Conservation (phyloP, 257 asterid genomes). For the Solanum phureja region DNA sequence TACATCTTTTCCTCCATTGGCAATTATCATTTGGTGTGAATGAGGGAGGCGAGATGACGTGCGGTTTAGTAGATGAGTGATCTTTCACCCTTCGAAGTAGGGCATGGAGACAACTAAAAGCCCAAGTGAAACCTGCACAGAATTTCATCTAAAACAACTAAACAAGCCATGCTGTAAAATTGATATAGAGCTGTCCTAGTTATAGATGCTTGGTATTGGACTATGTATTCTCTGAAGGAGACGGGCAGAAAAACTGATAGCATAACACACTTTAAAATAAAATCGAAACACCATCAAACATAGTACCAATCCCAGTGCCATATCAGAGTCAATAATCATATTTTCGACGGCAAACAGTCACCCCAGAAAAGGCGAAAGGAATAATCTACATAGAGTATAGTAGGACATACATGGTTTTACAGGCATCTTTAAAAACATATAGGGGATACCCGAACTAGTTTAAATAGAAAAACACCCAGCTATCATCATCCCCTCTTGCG, state of each 20-base stretch:
- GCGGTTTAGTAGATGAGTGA: too few species aligned
- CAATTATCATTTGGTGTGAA: not conserved
- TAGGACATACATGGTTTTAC: not conserved
- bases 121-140: not conserved
- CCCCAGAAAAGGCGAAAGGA: not conserved
- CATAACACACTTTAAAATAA: not conserved
- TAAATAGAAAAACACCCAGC: not conserved
- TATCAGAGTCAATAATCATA: not conserved
- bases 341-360: not conserved
- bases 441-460: not conserved
- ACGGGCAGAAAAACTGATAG: not conserved
- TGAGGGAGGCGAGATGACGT: too few species aligned
- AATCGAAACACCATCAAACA: not conserved
- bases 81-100: too few species aligned
- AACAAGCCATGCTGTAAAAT: not conserved
- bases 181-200: not conserved
- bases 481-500: conserved; percentile 16
- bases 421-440: not conserved
- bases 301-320: not conserved
- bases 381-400: not conserved
- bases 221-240: not conserved
- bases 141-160: not conserved
- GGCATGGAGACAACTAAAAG: too few species aligned
- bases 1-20: not conserved
- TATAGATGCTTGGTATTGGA: not conserved